Percentiles rank a stretch among this genome's conserved stretches.
These are phyloP conservation scores for Cystoderma amianthinum DNA, from an alignment of 768 basidiomycete genomes.

Conservation along the genomic window DNA sequence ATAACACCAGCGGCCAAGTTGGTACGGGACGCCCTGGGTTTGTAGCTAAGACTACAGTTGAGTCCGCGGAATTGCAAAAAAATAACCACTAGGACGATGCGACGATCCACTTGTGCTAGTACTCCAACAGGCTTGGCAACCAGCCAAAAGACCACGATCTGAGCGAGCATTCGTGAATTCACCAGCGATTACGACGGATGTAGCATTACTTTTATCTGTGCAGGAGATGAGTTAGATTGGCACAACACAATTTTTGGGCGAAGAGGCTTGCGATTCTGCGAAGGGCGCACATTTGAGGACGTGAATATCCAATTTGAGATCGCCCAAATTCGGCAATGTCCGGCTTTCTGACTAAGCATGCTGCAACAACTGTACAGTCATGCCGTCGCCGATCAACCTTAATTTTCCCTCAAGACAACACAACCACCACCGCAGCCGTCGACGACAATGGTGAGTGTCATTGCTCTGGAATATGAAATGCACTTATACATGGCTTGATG, in stretches of 20 bases:
- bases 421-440: conserved; percentile 28
- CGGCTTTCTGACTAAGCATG: conserved; percentile 4
- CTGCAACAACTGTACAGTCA: conserved; percentile 26
- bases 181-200: neutral
- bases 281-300: too few relatives aligned
- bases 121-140: too few relatives aligned
- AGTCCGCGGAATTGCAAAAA: too few relatives aligned
- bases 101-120: too few relatives aligned
- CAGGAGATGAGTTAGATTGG: neutral
- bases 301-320: too few relatives aligned
- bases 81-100: too few relatives aligned
- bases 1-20: too few relatives aligned
- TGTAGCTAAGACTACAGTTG: too few relatives aligned
- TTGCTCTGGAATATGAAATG: conserved; percentile 3
- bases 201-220: neutral
- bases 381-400: conserved; percentile 21
- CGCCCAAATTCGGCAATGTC: too few relatives aligned
- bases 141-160: neutral
- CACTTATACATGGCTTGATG: neutral
- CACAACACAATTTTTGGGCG: neutral
- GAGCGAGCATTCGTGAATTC: neutral
- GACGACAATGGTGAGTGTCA: conserved; percentile 41
- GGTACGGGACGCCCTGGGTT: too few relatives aligned
- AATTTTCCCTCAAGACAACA: conserved; percentile 19
- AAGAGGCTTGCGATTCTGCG: too few relatives aligned